Percentiles rank a stretch among this genome's conserved stretches.
Conservation (phyloP, 306 rosid genomes). For the barrel medic (Medicago truncatula) region DNA sequence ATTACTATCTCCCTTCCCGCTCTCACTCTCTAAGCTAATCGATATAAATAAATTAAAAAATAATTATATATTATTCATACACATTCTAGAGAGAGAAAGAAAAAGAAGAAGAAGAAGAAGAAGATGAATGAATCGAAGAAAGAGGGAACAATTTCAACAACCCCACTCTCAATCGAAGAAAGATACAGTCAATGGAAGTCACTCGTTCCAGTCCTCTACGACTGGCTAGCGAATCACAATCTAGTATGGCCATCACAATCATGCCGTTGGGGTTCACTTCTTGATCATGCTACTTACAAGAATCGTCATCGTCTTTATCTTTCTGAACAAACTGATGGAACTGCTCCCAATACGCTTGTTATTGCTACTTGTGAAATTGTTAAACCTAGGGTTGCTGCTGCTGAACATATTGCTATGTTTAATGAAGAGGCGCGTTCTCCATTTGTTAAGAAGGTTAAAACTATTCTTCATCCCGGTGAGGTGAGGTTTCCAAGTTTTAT, state of each 20-base stretch:
- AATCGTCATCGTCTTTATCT: slow-evolving; percentile 90
- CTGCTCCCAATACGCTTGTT: slow-evolving; percentile 89
- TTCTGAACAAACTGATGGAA: slow-evolving; percentile 97
- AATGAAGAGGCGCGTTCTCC: slow-evolving; percentile 97
- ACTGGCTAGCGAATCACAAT: slow-evolving; percentile 96
- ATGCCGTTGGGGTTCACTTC: slow-evolving; percentile 87
- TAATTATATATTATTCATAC: too few species aligned
- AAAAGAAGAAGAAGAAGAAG: neutral
- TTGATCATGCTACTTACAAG: slow-evolving; percentile 82
- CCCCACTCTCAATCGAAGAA: slow-evolving; percentile 52
- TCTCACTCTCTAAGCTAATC: too few species aligned
- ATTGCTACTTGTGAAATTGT: slow-evolving; percentile 88
- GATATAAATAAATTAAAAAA: too few species aligned
- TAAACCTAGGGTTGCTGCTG: slow-evolving; percentile 93
- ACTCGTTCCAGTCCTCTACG: slow-evolving; percentile 84
- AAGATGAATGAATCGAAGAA: neutral
- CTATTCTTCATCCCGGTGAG: slow-evolving; percentile 98
- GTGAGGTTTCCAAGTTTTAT: slow-evolving; percentile 20
- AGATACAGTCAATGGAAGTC: slow-evolving; percentile 90
- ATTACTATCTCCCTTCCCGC: too few species aligned
- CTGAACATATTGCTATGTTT: slow-evolving; percentile 90
- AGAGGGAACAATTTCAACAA: neutral
- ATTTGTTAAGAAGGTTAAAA: slow-evolving; percentile 88
- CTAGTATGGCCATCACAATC: slow-evolving; percentile 98
- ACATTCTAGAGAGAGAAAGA: too few species aligned